Evolutionary conservation across 371 early-diverging fungal species (phyloP).

Genomic region (Mortierella sp.): DNA sequence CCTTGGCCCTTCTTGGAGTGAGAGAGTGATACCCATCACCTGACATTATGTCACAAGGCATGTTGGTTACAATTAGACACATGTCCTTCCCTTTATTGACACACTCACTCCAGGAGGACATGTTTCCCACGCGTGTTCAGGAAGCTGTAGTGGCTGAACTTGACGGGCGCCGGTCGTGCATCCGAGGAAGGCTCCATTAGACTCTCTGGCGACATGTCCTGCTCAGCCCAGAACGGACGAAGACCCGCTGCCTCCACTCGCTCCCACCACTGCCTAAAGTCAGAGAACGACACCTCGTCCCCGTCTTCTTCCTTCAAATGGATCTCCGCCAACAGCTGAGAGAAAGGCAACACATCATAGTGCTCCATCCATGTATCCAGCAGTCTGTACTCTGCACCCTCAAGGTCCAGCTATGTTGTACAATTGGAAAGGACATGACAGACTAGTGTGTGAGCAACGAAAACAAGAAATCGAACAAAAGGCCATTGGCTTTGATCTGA

Average conservation of each 20-base stretch:
- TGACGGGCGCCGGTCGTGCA: neutral
- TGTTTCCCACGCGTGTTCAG: conserved; percentile 15
- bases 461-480: neutral
- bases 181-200: neutral
- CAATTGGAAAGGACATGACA: too few relatives aligned
- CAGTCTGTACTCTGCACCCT: conserved; percentile 19
- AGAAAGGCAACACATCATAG: conserved; percentile 15
- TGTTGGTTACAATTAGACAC: too few relatives aligned
- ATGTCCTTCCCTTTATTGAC: too few relatives aligned
- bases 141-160: conserved; percentile 18
- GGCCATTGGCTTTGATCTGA: too few relatives aligned
- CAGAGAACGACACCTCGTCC: neutral
- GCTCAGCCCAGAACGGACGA: conserved; percentile 28
- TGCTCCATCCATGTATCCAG: conserved; percentile 7
- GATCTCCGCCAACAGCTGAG: conserved; percentile 19
- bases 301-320: neutral
- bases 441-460: neutral
- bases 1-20: too few relatives aligned
- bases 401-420: conserved; percentile 20
- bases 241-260: conserved; percentile 16
- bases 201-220: neutral
- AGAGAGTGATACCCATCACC: neutral
- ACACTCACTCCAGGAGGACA: neutral
- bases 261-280: conserved; percentile 15
- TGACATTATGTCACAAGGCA: too few relatives aligned